Base-by-base conservation (phyloP, 1,139 yeast genomes). In the Taphrina flavorubra region DNA sequence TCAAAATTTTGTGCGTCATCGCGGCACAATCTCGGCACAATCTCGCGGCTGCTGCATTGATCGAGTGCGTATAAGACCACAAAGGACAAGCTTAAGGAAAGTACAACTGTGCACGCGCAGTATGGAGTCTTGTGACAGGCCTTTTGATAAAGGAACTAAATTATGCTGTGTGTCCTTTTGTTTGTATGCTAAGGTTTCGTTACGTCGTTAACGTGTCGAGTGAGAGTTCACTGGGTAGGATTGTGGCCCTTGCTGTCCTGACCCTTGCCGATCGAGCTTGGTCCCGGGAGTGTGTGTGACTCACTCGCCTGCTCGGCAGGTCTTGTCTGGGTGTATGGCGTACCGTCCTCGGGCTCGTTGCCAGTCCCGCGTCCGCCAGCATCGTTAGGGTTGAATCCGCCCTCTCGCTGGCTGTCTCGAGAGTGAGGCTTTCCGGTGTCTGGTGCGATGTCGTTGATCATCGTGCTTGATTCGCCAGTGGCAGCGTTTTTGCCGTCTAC, bases 401-500 rank as follows among this genome's bases (percentile, higher is more conserved):
- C 46, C 53, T 44, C 53, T 20, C 49, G 60, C 20, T 40, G 37
- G 8, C 25, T 14, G n/a, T 58, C 42, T 13, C 62, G 18, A 13
- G 62, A 58, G 25, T 58, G 62, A 11, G 62, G 51, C 25, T 42
- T 58, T 16, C 49, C 60, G 14, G 46, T 20, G 39, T 58, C 62
- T 16, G 51, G 25, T 25, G 42, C 53, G 14, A 58, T 16, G 14
- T 58, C 62, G 53, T 58, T 58, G 51, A 58, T 58, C 62, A 58
- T 58, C 14, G 62, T 58, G 36, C 49, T 44, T 31, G 62, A 20
- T 44, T 58, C 62, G 25, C 62, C 62, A 20, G 62, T 58, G 2
- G 62, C 62, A 5, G 62, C 62, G 46, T 58, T 58, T 40, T 58
- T 58, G 18, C 62, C 62, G 31, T 58, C 42, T 5, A 58, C 62